These are phyloP conservation scores for Cutaneotrichosporon cavernicola DNA, from an alignment of 1,284 basidiomycete species.

Conservation along the genomic window DNA sequence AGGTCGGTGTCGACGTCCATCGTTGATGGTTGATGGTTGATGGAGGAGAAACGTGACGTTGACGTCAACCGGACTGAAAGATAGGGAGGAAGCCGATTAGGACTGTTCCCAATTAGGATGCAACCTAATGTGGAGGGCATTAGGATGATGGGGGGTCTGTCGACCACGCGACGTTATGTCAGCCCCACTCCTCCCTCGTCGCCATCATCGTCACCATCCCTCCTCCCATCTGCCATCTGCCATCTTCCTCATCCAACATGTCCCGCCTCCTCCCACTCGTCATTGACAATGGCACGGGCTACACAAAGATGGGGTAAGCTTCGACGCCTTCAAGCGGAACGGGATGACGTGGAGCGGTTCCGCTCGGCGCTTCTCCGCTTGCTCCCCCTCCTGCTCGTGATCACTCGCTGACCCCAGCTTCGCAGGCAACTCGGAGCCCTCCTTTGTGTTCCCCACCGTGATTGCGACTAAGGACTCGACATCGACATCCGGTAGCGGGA, in stretches of 20 bases:
- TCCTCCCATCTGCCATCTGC: conserved; percentile 5
- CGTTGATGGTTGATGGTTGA: neutral
- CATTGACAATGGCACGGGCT: conserved; percentile 97
- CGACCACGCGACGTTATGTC: conserved; percentile 4
- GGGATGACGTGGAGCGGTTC: neutral
- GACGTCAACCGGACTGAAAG: neutral
- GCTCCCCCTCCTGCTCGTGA: neutral
- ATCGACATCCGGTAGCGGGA: conserved; percentile 55
- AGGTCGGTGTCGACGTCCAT: conserved; percentile 29
- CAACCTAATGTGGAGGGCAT: neutral
- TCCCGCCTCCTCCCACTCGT: conserved; percentile 82
- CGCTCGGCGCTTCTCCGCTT: neutral
- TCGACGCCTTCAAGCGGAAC: neutral
- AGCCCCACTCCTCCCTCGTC: neutral
- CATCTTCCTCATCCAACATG: conserved; percentile 56
- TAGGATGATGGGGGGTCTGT: neutral
- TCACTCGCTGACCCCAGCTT: conserved; percentile 61
- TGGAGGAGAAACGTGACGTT: conserved; percentile 3
- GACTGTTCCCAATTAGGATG: neutral
- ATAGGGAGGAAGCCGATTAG: neutral
- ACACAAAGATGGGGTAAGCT: conserved; percentile 90
- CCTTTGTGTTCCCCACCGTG: conserved; percentile 95
- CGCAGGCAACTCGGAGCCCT: conserved; percentile 98
- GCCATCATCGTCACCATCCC: conserved; percentile 8
- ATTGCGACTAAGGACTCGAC: conserved; percentile 71